Evolutionary conservation across 768 basidiomycete genomes (phyloP).

Genomic region (Melanogaster broomeanus): DNA sequence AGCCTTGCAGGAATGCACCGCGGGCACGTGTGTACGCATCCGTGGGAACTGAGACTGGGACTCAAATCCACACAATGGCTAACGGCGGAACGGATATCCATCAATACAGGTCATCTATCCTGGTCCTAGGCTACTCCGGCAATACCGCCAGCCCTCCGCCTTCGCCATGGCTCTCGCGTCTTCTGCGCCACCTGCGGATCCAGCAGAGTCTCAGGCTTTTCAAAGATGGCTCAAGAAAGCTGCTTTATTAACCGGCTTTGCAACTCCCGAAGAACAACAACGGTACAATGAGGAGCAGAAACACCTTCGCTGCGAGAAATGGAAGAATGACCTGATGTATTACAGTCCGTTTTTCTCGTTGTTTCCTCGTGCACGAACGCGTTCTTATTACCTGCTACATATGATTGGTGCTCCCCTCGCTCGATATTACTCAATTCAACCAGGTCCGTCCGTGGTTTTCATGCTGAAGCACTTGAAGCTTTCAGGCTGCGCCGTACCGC

Average conservation of each 20-base stretch:
- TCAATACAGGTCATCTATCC: too few species aligned
- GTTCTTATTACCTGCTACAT: slow-evolving; percentile 5
- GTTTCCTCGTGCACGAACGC: slow-evolving; percentile 9
- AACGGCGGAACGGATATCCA: too few species aligned
- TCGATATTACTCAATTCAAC: not conserved
- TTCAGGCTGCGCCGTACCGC: slow-evolving; percentile 69
- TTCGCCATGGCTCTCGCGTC: slow-evolving; percentile 35
- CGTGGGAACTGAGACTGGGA: too few species aligned
- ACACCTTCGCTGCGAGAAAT: slow-evolving; percentile 62
- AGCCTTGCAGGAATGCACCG: too few species aligned
- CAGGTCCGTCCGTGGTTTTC: slow-evolving; percentile 86
- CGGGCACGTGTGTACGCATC: too few species aligned
- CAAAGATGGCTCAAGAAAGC: slow-evolving; percentile 54
- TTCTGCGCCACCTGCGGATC: slow-evolving; percentile 22
- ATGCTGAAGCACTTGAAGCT: slow-evolving; percentile 89
- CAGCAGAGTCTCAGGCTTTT: slow-evolving; percentile 36
- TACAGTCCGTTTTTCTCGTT: slow-evolving; percentile 53
- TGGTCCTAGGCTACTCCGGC: too few species aligned
- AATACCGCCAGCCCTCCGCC: too few species aligned
- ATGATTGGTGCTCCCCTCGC: slow-evolving; percentile 9
- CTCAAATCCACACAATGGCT: too few species aligned
- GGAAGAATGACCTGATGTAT: slow-evolving; percentile 66
- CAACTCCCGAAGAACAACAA: slow-evolving; percentile 43
- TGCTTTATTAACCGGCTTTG: slow-evolving; percentile 51
- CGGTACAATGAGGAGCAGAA: slow-evolving; percentile 36